Evolutionary conservation across 1,139 yeast species (phyloP).

Genomic region (Fermentozyma sake): DNA sequence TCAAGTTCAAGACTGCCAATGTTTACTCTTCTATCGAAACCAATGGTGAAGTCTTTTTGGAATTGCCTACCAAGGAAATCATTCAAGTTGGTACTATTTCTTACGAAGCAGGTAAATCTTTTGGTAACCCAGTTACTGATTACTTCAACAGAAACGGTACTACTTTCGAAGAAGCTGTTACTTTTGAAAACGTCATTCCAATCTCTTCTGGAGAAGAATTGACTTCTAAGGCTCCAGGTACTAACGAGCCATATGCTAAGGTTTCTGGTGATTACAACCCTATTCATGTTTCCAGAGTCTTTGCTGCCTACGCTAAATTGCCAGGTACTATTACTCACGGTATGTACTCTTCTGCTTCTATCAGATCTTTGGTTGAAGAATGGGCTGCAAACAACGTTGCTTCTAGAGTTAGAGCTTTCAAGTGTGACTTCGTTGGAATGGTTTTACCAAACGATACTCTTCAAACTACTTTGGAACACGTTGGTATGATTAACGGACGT

Average conservation of each 20-base stretch:
- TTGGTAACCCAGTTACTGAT: slow-evolving; percentile 96
- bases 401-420: slow-evolving; percentile 91
- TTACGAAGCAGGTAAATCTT: slow-evolving; percentile 89
- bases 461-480: slow-evolving; percentile 85
- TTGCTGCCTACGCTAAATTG: slow-evolving; percentile 86
- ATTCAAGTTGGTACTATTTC: slow-evolving; percentile 82
- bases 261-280: slow-evolving; percentile 99
- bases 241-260: slow-evolving; percentile 93
- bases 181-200: slow-evolving; percentile 88
- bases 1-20: slow-evolving; percentile 71
- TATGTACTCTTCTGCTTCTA: slow-evolving; percentile 96
- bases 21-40: slow-evolving; percentile 81
- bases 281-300: slow-evolving; percentile 93
- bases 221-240: slow-evolving; percentile 71
- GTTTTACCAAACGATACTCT: slow-evolving; percentile 92
- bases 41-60: slow-evolving; percentile 79
- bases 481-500: slow-evolving; percentile 99
- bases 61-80: slow-evolving; percentile 89
- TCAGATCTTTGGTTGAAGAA: slow-evolving; percentile 91
- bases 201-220: slow-evolving; percentile 75
- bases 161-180: slow-evolving; percentile 89
- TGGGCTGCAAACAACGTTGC: slow-evolving; percentile 99
- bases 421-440: slow-evolving; percentile 91
- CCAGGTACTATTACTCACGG: slow-evolving; percentile 99
- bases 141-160: slow-evolving; percentile 88